A percentile compares a stretch with the other conserved stretches of the same genome.
phyloP scores from a whole-genome alignment of 2,329 filamentous ascomycete species.

The Canariomyces notabilis region DNA sequence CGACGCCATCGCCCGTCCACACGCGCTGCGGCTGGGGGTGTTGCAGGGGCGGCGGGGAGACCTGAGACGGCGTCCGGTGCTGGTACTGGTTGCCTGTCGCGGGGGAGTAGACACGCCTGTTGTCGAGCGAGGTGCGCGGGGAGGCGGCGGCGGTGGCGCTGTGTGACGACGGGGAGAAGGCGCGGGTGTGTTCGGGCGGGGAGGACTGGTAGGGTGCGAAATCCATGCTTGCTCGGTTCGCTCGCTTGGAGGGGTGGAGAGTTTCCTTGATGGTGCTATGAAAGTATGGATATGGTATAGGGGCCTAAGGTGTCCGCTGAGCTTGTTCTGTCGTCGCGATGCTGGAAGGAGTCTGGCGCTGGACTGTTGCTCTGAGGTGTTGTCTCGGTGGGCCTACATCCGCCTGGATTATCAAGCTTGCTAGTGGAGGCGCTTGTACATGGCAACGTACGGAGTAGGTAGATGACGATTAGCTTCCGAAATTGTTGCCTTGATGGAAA shows the following conservation, averaged over 20 bases:
- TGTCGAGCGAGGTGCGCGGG: slow-evolving; percentile 55
- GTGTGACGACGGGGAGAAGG: slow-evolving; percentile 68
- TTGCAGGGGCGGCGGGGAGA: slow-evolving; percentile 42
- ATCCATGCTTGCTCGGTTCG: slow-evolving; percentile 55
- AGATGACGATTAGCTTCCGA: not conserved
- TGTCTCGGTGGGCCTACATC: slow-evolving; percentile 1
- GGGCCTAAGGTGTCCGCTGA: too few relatives aligned
- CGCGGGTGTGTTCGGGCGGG: slow-evolving; percentile 77
- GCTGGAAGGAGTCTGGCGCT: not conserved
- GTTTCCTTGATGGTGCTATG: too few relatives aligned
- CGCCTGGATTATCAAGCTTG: slow-evolving; percentile 9
- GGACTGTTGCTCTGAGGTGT: not conserved
- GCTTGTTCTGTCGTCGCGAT: not conserved
- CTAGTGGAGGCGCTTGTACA: too few relatives aligned
- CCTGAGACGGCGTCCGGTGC: slow-evolving; percentile 34
- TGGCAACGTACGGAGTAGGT: too few relatives aligned
- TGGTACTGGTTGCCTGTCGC: slow-evolving; percentile 26
- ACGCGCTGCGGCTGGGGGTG: slow-evolving; percentile 54
- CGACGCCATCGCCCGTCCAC: slow-evolving; percentile 44
- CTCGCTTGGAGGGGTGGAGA: not conserved
- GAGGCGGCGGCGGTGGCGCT: slow-evolving; percentile 39
- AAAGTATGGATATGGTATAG: too few relatives aligned
- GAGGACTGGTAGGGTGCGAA: slow-evolving; percentile 97
- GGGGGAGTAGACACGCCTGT: slow-evolving; percentile 49
- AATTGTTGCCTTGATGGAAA: not conserved